A percentile compares a stretch with the other conserved stretches of the same genome.
Conservation (phyloP, 495 filamentous ascomycete genomes). For the Penicillium steckii region DNA sequence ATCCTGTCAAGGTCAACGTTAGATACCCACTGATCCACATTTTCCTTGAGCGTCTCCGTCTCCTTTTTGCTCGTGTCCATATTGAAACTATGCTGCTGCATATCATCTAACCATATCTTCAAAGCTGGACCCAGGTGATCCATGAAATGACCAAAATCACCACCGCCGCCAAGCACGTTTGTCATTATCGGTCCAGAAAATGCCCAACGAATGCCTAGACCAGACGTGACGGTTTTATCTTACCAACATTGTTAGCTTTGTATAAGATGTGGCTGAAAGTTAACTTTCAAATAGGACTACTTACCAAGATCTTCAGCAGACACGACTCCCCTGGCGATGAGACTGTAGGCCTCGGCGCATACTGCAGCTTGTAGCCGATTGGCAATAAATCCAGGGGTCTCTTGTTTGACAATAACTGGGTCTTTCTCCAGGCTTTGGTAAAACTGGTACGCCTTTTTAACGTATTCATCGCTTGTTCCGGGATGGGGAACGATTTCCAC, state of each 20-base stretch:
- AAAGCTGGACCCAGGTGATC: constrained; percentile 16
- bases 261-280: not conserved
- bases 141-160: constrained; percentile 11
- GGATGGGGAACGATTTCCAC: constrained; percentile 51
- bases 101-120: constrained; percentile 15
- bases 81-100: constrained; percentile 11
- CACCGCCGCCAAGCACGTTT: constrained; percentile 49
- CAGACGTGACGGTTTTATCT: constrained; percentile 20
- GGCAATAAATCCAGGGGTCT: constrained; percentile 41
- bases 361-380: constrained; percentile 38
- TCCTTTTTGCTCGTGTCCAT: not conserved
- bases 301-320: constrained; percentile 33
- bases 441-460: constrained; percentile 33
- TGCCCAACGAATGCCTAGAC: constrained; percentile 48
- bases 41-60: not conserved
- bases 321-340: constrained; percentile 30
- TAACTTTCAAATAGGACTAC: constrained; percentile 2
- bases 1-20: constrained; percentile 4
- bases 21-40: not conserved
- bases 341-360: constrained; percentile 33
- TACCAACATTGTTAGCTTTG: not conserved
- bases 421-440: constrained; percentile 40
- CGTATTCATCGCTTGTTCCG: constrained; percentile 3
- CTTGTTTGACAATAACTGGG: constrained; percentile 46
- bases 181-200: constrained; percentile 49